Percentiles rank a stretch among this genome's conserved stretches.
Conservation (phyloP, 352 stramenopile genomes). For the Pythium dissotocum region DNA sequence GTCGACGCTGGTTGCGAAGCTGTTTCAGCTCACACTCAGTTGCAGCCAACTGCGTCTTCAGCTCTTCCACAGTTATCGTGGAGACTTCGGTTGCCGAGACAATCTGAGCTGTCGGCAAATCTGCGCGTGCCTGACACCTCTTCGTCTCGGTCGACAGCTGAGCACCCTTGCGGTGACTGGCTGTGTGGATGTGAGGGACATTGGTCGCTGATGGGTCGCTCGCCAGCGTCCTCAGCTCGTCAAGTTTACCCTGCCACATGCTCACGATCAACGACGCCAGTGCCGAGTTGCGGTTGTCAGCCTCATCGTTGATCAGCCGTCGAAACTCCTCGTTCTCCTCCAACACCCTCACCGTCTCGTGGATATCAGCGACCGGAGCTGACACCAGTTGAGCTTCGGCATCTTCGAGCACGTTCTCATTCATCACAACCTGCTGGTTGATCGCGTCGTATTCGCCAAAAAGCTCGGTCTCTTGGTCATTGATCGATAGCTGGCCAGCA, state of each 20-base stretch:
- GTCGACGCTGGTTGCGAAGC: neutral
- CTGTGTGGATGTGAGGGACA: neutral
- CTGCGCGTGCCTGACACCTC: neutral
- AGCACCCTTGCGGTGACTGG: conserved; percentile 6
- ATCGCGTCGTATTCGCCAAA: conserved; percentile 13
- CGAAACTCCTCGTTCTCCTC: conserved; percentile 42
- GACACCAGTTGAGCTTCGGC: conserved; percentile 23
- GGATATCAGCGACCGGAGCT: conserved; percentile 20
- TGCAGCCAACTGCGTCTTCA: neutral
- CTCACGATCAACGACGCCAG: conserved; percentile 38
- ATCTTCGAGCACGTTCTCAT: conserved; percentile 37
- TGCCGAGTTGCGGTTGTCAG: conserved; percentile 29
- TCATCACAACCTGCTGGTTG: conserved; percentile 20
- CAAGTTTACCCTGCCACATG: conserved; percentile 1
- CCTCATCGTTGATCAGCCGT: conserved; percentile 33
- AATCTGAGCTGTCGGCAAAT: neutral
- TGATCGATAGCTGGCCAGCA: no score
- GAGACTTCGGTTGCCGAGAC: neutral
- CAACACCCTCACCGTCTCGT: conserved; percentile 27
- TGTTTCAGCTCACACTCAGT: neutral
- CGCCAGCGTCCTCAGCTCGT: neutral
- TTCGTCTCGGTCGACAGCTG: neutral
- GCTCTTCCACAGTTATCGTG: no score
- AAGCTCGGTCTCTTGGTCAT: conserved; percentile 16
- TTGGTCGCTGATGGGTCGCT: neutral